These are phyloP conservation scores for Penicillium sp. DNA, from an alignment of 2,329 filamentous ascomycete species.

Conservation along the genomic window DNA sequence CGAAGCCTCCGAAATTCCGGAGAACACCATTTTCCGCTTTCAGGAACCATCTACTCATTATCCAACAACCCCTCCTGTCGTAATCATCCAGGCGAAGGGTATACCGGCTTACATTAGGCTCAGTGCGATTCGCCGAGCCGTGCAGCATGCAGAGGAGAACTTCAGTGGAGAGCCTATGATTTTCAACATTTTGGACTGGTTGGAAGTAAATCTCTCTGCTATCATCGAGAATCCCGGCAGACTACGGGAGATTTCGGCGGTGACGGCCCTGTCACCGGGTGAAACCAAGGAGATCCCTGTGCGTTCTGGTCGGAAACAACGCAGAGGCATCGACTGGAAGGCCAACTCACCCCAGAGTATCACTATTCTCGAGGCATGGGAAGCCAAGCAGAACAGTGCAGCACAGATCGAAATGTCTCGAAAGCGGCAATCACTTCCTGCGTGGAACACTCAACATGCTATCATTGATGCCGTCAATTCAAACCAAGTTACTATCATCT, in stretches of 20 bases:
- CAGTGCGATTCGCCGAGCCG: slow-evolving; percentile 77
- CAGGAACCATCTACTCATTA: slow-evolving; percentile 72
- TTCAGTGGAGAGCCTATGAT: slow-evolving; percentile 87
- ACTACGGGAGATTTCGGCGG: slow-evolving; percentile 81
- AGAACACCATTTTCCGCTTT: slow-evolving; percentile 64
- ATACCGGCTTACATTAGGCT: slow-evolving; percentile 93
- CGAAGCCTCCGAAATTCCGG: slow-evolving; percentile 51
- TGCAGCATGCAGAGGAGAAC: slow-evolving; percentile 71
- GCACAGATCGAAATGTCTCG: slow-evolving; percentile 75
- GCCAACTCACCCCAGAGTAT: slow-evolving; percentile 62
- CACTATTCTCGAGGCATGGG: slow-evolving; percentile 67
- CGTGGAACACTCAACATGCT: slow-evolving; percentile 79
- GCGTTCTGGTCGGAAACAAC: slow-evolving; percentile 45
- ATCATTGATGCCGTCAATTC: slow-evolving; percentile 76
- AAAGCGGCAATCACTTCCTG: slow-evolving; percentile 75
- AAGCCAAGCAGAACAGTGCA: slow-evolving; percentile 65
- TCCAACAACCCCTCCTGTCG: slow-evolving; percentile 68
- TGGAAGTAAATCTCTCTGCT: slow-evolving; percentile 80
- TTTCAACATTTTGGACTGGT: slow-evolving; percentile 87
- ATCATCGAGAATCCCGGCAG: slow-evolving; percentile 85
- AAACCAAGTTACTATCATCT: slow-evolving; percentile 93
- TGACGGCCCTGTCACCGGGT: slow-evolving; percentile 58
- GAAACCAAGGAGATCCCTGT: slow-evolving; percentile 29
- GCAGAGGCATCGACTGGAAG: slow-evolving; percentile 67
- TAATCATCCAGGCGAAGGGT: slow-evolving; percentile 68